phyloP scores from a whole-genome alignment of 805 yeast species.

The Pichia membranifaciens region DNA sequence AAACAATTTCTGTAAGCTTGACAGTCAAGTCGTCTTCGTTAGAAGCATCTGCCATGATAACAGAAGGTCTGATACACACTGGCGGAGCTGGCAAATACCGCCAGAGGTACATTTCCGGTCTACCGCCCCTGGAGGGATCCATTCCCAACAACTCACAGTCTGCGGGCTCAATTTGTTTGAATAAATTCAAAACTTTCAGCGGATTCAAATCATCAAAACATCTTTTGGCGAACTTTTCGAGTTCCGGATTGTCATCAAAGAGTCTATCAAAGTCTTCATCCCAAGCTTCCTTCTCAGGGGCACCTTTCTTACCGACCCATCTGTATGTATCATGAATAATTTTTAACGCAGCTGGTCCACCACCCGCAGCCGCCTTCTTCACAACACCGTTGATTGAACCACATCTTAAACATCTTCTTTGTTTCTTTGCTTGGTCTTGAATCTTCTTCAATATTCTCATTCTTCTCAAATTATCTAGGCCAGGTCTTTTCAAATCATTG shows the following conservation, averaged over 20 bases:
- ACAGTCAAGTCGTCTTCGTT: conserved; percentile 98
- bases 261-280: conserved; percentile 80
- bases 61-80: conserved; percentile 97
- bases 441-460: conserved; percentile 83
- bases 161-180: conserved; percentile 75
- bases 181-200: conserved; percentile 75
- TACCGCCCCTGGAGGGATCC: conserved; percentile 78
- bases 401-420: conserved; percentile 83
- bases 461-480: conserved; percentile 82
- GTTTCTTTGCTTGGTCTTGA: conserved; percentile 91
- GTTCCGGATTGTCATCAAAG: conserved; percentile 71
- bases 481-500: conserved; percentile 79
- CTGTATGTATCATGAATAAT: conserved; percentile 94
- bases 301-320: conserved; percentile 87
- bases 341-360: conserved; percentile 89
- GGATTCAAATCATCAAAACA: conserved; percentile 95
- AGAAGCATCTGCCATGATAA: conserved; percentile 81
- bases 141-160: conserved; percentile 93
- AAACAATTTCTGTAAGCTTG: conserved; percentile 90
- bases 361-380: conserved; percentile 88
- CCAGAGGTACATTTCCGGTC: conserved; percentile 97
- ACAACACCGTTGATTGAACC: conserved; percentile 93
- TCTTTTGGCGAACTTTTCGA: conserved; percentile 79
- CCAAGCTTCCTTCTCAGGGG: conserved; percentile 82
- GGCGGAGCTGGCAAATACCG: conserved; percentile 98